Evolutionary conservation across 164 flowering plant species (phyloP).

Genomic region (Saururus chinensis): DNA sequence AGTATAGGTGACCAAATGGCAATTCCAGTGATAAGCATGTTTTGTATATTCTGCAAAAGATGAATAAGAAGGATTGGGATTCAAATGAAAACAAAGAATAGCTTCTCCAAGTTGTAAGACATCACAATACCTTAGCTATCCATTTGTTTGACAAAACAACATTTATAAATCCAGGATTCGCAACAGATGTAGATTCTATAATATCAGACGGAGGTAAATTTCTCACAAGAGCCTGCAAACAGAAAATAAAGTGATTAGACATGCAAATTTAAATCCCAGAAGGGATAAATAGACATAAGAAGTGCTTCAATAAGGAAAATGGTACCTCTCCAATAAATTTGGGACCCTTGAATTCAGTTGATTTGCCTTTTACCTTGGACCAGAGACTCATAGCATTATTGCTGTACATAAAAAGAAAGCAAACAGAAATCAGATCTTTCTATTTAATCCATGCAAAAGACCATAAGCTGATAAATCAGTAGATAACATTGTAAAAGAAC

Average conservation of each 20-base stretch:
- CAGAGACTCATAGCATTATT: constrained; percentile 90
- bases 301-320: not conserved
- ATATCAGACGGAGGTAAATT: constrained; percentile 78
- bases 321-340: constrained; percentile 72
- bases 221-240: constrained; percentile 51
- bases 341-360: constrained; percentile 47
- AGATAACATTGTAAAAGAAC: not conserved
- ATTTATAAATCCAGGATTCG: constrained; percentile 92
- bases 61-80: not conserved
- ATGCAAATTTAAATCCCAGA: not conserved
- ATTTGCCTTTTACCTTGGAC: constrained; percentile 58
- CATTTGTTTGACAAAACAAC: constrained; percentile 54
- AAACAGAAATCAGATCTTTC: not conserved
- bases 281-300: not conserved
- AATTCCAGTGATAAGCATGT: constrained; percentile 72
- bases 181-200: constrained; percentile 69
- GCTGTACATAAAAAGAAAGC: constrained; percentile 25
- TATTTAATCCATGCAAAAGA: not conserved
- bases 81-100: not conserved
- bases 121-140: constrained; percentile 69
- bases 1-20: constrained; percentile 81
- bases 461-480: no score
- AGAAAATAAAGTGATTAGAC: not conserved
- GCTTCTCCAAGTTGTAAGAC: not conserved
- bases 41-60: constrained; percentile 56